Evolutionary conservation across 1,139 yeast species (phyloP).

Genomic region (Magnusiomyces suaveolens): DNA sequence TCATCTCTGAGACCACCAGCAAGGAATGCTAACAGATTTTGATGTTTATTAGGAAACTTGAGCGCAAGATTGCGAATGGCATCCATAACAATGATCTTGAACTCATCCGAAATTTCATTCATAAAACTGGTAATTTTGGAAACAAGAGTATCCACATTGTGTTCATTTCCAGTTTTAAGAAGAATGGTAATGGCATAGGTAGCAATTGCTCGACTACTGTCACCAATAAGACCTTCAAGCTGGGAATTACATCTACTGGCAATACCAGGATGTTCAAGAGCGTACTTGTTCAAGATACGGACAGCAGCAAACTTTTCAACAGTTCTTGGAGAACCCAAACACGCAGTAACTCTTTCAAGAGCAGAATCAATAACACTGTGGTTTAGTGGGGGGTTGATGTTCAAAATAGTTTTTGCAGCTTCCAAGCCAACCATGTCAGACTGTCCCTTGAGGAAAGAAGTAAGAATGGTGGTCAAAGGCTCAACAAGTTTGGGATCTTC

Average conservation of each 20-base stretch:
- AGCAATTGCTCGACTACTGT: conserved; percentile 84
- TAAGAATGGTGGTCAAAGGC: conserved; percentile 53
- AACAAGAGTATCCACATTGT: conserved; percentile 81
- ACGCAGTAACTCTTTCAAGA: conserved; percentile 60
- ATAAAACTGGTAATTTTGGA: conserved; percentile 79
- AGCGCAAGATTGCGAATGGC: conserved; percentile 87
- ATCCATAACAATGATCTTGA: conserved; percentile 87
- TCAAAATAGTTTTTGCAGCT: conserved; percentile 75
- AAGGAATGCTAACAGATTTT: conserved; percentile 70
- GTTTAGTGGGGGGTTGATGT: conserved; percentile 48
- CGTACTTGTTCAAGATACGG: conserved; percentile 75
- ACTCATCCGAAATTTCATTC: conserved; percentile 93
- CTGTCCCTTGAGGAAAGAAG: conserved; percentile 67
- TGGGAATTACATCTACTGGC: conserved; percentile 69
- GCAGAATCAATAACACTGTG: conserved; percentile 53
- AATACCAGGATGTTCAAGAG: conserved; percentile 71
- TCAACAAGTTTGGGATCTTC: conserved; percentile 39
- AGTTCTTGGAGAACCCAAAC: conserved; percentile 80
- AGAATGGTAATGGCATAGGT: conserved; percentile 97
- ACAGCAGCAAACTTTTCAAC: conserved; percentile 90
- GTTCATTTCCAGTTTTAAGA: conserved; percentile 88
- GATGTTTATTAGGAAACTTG: conserved; percentile 87
- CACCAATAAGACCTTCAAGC: conserved; percentile 78
- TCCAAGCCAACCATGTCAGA: conserved; percentile 88
- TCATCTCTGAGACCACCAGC: conserved; percentile 83